Evolutionary conservation across 2,329 filamentous ascomycete species (phyloP).

Genomic region (Magnaporthiopsis incrustans): DNA sequence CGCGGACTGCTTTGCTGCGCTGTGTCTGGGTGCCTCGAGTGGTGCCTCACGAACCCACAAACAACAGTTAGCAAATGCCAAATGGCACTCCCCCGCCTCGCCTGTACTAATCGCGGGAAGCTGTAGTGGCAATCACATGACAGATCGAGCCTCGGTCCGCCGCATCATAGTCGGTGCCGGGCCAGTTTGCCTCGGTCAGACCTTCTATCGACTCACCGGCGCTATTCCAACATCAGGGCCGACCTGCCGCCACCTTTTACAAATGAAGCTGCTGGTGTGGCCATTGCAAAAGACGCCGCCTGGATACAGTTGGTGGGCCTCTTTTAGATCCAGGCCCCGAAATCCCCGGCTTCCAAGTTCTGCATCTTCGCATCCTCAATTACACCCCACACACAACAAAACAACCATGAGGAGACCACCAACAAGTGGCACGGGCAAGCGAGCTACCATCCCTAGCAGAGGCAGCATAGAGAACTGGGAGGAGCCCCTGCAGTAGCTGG

Average conservation of each 20-base stretch:
- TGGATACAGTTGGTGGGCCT: neutral
- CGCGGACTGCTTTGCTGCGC: neutral
- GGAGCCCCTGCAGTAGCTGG: constrained; percentile 18
- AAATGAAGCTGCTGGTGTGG: neutral
- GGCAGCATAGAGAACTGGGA: constrained; percentile 21
- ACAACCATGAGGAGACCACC: neutral
- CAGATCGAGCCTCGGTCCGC: neutral
- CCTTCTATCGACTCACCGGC: neutral
- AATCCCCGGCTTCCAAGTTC: neutral
- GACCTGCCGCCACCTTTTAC: neutral
- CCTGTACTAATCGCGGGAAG: neutral
- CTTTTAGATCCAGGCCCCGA: neutral
- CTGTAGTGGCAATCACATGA: neutral
- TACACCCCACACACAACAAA: neutral
- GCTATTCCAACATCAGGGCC: neutral
- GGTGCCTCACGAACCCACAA: neutral
- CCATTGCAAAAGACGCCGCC: neutral
- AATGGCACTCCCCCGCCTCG: no score
- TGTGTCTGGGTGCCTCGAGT: no score
- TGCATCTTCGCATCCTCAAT: neutral
- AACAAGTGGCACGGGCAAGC: neutral
- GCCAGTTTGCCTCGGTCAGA: neutral
- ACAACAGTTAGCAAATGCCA: neutral
- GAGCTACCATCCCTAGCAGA: constrained; percentile 15
- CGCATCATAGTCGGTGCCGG: neutral